Conservation (phyloP, 176 grass and related monocot genomes). For the Rhipidocladum racemiflorum region DNA sequence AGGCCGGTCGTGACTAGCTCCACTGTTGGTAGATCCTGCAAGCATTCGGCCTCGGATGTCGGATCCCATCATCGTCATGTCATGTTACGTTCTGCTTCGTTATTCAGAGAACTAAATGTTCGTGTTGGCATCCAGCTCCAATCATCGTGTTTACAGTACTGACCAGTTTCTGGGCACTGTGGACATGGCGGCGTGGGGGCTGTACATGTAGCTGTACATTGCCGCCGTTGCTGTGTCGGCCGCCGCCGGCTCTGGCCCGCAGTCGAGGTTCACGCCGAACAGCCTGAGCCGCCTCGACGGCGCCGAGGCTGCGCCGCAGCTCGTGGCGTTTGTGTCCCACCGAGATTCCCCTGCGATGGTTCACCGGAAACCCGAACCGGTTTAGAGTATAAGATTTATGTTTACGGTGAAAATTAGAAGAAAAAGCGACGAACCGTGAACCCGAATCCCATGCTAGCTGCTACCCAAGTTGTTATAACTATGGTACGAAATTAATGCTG, state of each 20-base stretch:
- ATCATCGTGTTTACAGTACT: conserved; percentile 26
- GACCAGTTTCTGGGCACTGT: conserved; percentile 54
- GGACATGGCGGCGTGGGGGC: conserved; percentile 38
- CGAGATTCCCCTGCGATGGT: conserved; percentile 40
- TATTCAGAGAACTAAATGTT: conserved; percentile 31
- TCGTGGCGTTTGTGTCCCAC: conserved; percentile 31
- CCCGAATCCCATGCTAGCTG: no score
- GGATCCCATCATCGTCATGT: conserved; percentile 36
- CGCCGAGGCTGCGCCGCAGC: conserved; percentile 33
- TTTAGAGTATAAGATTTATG: no score
- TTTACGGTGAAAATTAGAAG: no score
- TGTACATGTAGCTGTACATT: conserved; percentile 40
- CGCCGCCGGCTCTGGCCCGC: conserved; percentile 52
- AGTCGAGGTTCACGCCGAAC: conserved; percentile 92
- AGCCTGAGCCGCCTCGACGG: conserved; percentile 59
- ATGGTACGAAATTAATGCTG: conserved; percentile 25
- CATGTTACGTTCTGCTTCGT: conserved; percentile 32
- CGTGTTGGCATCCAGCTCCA: conserved; percentile 17
- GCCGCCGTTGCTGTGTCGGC: conserved; percentile 7
- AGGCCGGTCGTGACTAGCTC: conserved; percentile 40
- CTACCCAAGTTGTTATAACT: no score
- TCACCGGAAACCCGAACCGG: no score
- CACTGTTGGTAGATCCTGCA: conserved; percentile 23
- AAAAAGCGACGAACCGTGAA: no score
- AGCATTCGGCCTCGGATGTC: conserved; percentile 44